These are phyloP conservation scores for Panellus pusillus DNA, from an alignment of 768 basidiomycete species.

Conservation along the genomic window DNA sequence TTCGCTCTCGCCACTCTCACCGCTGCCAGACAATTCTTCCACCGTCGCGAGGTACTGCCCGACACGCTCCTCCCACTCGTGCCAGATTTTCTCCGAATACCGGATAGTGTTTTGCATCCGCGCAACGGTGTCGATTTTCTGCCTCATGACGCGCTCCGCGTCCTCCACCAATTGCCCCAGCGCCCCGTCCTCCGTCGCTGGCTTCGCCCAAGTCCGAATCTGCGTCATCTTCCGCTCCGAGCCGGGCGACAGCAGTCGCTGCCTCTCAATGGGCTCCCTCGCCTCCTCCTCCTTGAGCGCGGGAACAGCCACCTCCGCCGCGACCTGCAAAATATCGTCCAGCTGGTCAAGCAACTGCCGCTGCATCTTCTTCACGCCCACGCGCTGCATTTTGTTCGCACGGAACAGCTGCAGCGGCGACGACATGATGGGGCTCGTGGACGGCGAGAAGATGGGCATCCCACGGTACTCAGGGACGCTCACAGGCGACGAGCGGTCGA, in stretches of 20 bases:
- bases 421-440: conserved; percentile 66
- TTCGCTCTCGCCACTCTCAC: conserved; percentile 30
- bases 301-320: conserved; percentile 82
- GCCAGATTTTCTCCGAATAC: conserved; percentile 95
- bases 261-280: conserved; percentile 89
- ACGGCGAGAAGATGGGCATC: conserved; percentile 77
- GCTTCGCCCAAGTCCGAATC: conserved; percentile 85
- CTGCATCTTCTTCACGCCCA: conserved; percentile 80
- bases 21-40: conserved; percentile 39
- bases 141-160: conserved; percentile 83
- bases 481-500: conserved; percentile 74
- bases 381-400: conserved; percentile 72
- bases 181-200: conserved; percentile 82
- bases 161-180: conserved; percentile 82
- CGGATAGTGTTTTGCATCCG: conserved; percentile 96
- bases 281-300: conserved; percentile 89
- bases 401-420: conserved; percentile 81
- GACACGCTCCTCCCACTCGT: conserved; percentile 94
- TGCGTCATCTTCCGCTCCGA: conserved; percentile 86
- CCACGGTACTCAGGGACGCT: conserved; percentile 81
- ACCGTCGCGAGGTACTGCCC: conserved; percentile 60
- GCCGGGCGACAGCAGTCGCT: conserved; percentile 82
- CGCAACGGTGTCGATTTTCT: conserved; percentile 93
- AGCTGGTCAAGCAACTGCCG: conserved; percentile 81
- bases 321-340: conserved; percentile 80